Evolutionary conservation across 345 rosid genomes (phyloP).

Genomic region (Dipteronia dyeriana): DNA sequence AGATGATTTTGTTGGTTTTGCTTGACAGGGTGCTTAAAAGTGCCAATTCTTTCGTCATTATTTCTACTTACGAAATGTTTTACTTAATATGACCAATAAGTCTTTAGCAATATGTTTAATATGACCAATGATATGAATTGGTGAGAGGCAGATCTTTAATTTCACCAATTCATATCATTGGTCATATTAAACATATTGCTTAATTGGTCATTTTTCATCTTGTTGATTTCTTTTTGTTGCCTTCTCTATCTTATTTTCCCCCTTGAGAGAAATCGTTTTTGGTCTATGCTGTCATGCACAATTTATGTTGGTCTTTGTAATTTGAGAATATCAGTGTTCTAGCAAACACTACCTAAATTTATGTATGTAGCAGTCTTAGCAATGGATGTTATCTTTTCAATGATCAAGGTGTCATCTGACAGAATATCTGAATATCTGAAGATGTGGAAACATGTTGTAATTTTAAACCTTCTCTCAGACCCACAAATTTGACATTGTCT

Average conservation of each 20-base stretch:
- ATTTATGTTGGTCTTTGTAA: conserved; percentile 6
- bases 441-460: not conserved
- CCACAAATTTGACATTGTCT: not conserved
- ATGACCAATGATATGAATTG: no score
- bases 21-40: conserved; percentile 3
- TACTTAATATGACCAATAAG: no score
- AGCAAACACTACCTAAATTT: not conserved
- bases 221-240: not conserved
- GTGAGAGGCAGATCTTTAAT: no score
- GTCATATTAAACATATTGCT: not conserved
- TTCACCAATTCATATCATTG: not conserved
- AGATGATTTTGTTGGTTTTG: conserved; percentile 9
- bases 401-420: not conserved
- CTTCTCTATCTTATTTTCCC: not conserved
- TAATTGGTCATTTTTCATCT: not conserved
- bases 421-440: not conserved
- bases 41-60: not conserved
- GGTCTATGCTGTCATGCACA: not conserved
- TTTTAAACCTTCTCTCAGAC: not conserved
- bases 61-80: not conserved
- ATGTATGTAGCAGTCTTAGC: not conserved
- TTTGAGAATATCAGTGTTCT: not conserved
- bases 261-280: not conserved
- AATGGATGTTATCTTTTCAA: not conserved
- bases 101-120: no score